Percentiles rank a stretch among this genome's conserved stretches.
These are phyloP conservation scores for Taiwanofungus camphoratus DNA, from an alignment of 1,284 basidiomycete species.

Conservation along the genomic window DNA sequence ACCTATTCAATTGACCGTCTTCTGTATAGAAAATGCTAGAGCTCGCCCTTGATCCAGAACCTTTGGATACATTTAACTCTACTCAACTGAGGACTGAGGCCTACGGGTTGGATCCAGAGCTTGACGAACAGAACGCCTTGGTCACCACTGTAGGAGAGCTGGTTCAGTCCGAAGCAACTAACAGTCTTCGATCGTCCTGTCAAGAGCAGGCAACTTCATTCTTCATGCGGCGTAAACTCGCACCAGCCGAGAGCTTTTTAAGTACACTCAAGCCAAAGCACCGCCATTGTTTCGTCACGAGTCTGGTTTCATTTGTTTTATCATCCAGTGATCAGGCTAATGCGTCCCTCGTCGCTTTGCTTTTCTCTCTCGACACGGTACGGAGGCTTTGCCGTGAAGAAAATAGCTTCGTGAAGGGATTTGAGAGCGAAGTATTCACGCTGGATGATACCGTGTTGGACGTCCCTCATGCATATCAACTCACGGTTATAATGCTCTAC, in stretches of 20 bases:
- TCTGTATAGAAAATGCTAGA: slow-evolving; percentile 19
- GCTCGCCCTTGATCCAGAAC: slow-evolving; percentile 18
- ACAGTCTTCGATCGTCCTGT: not conserved
- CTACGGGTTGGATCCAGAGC: slow-evolving; percentile 18
- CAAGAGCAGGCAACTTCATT: slow-evolving; percentile 6
- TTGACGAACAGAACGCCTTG: not conserved
- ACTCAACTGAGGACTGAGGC: slow-evolving; percentile 18
- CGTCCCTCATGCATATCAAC: slow-evolving; percentile 17
- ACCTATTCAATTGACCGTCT: not conserved
- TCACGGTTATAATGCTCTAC: slow-evolving; percentile 21
- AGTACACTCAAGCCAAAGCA: slow-evolving; percentile 8
- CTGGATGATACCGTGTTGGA: slow-evolving; percentile 23
- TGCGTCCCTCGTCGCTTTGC: slow-evolving; percentile 14
- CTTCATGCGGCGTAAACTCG: slow-evolving; percentile 8
- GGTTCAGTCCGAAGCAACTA: not conserved
- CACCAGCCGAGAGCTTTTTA: slow-evolving; percentile 10
- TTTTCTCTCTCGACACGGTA: slow-evolving; percentile 13
- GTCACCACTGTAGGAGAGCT: not conserved
- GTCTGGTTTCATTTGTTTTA: slow-evolving; percentile 14
- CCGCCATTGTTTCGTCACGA: slow-evolving; percentile 12
- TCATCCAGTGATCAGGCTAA: slow-evolving; percentile 14
- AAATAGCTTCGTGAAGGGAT: slow-evolving; percentile 8
- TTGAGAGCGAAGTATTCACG: slow-evolving; percentile 13
- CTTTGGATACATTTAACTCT: slow-evolving; percentile 23
- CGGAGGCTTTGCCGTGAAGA: slow-evolving; percentile 4